A percentile compares a stretch with the other conserved stretches of the same genome.
These are phyloP conservation scores for Rhododendron kiyosumense DNA, from an alignment of 148 eudicot genomes.

Conservation along the genomic window DNA sequence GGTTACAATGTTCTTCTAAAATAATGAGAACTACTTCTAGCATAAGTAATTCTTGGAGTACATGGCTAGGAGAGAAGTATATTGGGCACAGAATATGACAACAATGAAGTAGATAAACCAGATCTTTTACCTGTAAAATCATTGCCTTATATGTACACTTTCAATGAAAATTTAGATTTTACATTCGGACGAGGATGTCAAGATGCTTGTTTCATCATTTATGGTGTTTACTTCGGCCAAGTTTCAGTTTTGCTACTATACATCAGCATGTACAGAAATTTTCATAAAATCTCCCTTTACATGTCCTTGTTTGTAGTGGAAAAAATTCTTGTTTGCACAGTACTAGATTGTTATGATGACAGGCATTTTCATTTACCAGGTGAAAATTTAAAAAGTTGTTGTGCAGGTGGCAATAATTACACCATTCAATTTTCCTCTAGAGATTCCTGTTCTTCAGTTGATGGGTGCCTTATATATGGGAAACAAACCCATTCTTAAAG, in stretches of 20 bases:
- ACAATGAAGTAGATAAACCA: not conserved
- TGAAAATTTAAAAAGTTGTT: conserved; percentile 1
- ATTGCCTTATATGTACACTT: not conserved
- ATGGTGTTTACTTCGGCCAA: not conserved
- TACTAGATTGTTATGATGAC: not conserved
- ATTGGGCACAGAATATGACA: not conserved
- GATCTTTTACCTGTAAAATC: not conserved
- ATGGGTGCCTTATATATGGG: conserved; percentile 99
- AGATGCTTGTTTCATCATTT: not conserved
- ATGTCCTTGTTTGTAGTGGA: not conserved
- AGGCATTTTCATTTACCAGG: not conserved
- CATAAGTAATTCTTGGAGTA: not conserved
- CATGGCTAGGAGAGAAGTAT: not conserved
- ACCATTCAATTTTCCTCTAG: conserved; percentile 95
- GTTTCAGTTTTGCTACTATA: not conserved
- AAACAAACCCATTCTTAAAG: conserved; percentile 90
- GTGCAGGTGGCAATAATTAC: conserved; percentile 81
- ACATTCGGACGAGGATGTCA: not conserved
- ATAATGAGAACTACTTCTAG: too few species aligned
- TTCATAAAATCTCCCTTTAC: not conserved
- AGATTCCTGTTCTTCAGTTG: conserved; percentile 90
- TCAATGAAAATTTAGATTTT: not conserved
- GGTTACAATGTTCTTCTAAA: too few species aligned
- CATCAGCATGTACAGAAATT: not conserved
- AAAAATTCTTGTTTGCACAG: not conserved